Evolutionary conservation across 2,329 filamentous ascomycete species (phyloP).

Genomic region (Triangularia verruculosa): DNA sequence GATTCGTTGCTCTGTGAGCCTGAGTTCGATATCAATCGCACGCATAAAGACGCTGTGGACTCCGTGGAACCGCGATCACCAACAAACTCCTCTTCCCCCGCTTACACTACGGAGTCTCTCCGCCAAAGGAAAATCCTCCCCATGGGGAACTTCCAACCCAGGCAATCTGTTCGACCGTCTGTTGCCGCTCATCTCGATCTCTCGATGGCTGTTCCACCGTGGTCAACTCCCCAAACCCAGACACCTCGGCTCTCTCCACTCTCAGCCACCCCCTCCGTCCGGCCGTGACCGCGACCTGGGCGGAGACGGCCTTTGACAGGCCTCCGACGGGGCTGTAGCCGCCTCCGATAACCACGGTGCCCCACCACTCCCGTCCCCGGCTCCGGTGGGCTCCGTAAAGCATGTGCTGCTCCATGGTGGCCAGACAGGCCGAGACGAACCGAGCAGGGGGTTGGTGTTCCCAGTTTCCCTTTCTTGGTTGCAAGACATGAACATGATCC

Average conservation of each 20-base stretch:
- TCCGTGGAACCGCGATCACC: neutral
- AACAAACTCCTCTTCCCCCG: neutral
- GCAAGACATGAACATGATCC: constrained; percentile 8
- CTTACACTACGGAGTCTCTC: neutral
- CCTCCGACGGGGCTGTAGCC: constrained; percentile 31
- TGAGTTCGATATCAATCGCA: neutral
- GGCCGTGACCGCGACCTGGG: constrained; percentile 34
- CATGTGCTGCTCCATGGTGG: constrained; percentile 46
- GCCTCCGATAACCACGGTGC: constrained; percentile 52
- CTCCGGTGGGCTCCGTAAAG: constrained; percentile 48
- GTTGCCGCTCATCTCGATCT: constrained; percentile 39
- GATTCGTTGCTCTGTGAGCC: too few relatives aligned
- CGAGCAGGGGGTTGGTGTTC: neutral
- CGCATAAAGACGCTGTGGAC: neutral
- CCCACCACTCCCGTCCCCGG: constrained; percentile 53
- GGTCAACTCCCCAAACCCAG: constrained; percentile 31
- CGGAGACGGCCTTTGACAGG: constrained; percentile 5
- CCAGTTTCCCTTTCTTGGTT: neutral
- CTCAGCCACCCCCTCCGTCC: constrained; percentile 52
- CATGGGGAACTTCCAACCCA: constrained; percentile 50
- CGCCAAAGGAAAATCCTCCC: constrained; percentile 46
- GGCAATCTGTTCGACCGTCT: constrained; percentile 40
- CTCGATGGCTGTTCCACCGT: constrained; percentile 46
- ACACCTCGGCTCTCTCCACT: constrained; percentile 44
- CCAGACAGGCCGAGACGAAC: constrained; percentile 33